Conservation (phyloP, 2,329 filamentous ascomycete genomes). For the Capronia epimyces region DNA sequence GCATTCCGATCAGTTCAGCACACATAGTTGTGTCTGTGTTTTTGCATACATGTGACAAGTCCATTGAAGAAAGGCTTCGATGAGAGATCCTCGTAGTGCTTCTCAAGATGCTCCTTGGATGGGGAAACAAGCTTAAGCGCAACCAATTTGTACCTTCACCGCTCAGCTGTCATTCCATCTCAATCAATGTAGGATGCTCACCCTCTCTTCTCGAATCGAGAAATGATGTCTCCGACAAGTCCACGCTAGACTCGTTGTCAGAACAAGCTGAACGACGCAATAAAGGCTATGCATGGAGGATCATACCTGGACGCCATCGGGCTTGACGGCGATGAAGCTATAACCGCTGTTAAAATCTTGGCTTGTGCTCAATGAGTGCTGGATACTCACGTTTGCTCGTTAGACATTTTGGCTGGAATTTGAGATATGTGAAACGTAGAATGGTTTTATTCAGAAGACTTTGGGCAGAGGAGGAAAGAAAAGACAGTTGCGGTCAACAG, state of each 20-base stretch:
- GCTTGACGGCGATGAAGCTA: constrained; percentile 99
- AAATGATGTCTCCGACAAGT: constrained; percentile 95
- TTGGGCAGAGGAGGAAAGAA: constrained; percentile 14
- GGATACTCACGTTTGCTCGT: constrained; percentile 76
- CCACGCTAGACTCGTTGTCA: constrained; percentile 63
- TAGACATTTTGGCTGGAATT: constrained; percentile 58
- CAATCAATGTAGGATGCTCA: constrained; percentile 14
- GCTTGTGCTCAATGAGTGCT: constrained; percentile 6
- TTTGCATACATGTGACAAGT: constrained; percentile 72
- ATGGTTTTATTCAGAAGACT: constrained; percentile 19
- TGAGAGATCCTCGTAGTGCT: constrained; percentile 90
- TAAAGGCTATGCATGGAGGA: constrained; percentile 18
- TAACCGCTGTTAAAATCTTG: constrained; percentile 32
- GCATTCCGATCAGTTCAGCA: constrained; percentile 15
- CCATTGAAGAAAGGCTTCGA: constrained; percentile 96
- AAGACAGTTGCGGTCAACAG: constrained; percentile 29
- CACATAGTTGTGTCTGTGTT: not conserved
- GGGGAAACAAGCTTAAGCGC: constrained; percentile 93
- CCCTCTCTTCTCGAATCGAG: constrained; percentile 93
- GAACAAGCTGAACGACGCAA: not conserved
- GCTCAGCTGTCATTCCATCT: constrained; percentile 9
- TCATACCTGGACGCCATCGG: constrained; percentile 94
- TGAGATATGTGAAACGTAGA: constrained; percentile 30
- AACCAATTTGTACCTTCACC: constrained; percentile 83
- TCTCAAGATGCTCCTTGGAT: constrained; percentile 91